A percentile compares a stretch with the other conserved stretches of the same genome.
Conservation (phyloP, 495 filamentous ascomycete species). For the Hypoxylon lienhwacheense region DNA sequence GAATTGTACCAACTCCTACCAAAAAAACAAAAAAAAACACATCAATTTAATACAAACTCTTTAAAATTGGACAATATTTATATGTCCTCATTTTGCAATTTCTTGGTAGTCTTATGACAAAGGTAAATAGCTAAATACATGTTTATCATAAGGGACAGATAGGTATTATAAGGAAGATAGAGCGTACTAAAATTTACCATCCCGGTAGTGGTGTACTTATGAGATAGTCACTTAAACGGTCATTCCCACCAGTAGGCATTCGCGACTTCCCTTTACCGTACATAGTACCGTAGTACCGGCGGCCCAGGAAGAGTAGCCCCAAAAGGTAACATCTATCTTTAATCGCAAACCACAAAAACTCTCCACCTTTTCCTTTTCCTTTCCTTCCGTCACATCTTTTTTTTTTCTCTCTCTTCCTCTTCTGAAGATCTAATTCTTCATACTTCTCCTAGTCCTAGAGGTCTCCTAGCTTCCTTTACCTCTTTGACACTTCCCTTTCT, state of each 20-base stretch:
- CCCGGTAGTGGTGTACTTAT: too few relatives aligned
- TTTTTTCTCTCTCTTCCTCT: conserved; percentile 16
- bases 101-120: too few relatives aligned
- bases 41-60: too few relatives aligned
- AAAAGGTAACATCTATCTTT: conserved; percentile 24
- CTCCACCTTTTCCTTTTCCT: conserved; percentile 38
- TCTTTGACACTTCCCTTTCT: conserved; percentile 6
- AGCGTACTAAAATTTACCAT: too few relatives aligned
- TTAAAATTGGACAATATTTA: too few relatives aligned
- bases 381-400: conserved; percentile 28
- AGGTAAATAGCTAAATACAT: too few relatives aligned
- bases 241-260: conserved; percentile 31
- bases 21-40: too few relatives aligned
- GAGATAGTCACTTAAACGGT: conserved; percentile 25
- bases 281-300: conserved; percentile 29
- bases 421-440: conserved; percentile 17
- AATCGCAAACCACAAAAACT: conserved; percentile 38
- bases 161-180: too few relatives aligned
- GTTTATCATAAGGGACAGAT: too few relatives aligned
- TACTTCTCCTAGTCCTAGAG: conserved; percentile 22
- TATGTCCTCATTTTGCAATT: too few relatives aligned
- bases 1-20: too few relatives aligned
- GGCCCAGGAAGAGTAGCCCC: conserved; percentile 23
- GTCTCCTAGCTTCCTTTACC: conserved; percentile 9
- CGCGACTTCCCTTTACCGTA: conserved; percentile 37